Evolutionary conservation across 1,284 basidiomycete genomes (phyloP), one percentile per base, ranked within the genome.

Genomic region (Xerocomus nothofagi): DNA sequence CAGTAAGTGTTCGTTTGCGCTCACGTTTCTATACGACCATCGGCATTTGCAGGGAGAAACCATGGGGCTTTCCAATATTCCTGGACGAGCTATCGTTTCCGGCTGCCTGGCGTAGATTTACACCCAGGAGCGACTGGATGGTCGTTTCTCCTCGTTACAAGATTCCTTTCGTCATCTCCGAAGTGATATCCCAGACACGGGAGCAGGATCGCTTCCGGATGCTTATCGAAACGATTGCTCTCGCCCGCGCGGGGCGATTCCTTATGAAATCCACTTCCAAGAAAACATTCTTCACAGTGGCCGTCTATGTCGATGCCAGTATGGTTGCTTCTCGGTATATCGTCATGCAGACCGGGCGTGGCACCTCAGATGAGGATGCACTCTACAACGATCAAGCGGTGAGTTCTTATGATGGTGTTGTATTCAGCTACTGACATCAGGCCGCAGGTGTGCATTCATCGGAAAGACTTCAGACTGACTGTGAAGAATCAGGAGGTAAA

Each of bases 251-350:
- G 0, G 32, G 51, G 1, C 18, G 31, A 15, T 39, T 15, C 34
- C 26, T 52, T 9, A 4, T 56, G 4, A 0, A 8, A 14, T 23
- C 40, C 4, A 24, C 6, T 3, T 52, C 37, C 0, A 23, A 8
- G 11, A 14, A 17, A 11, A 20, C 2, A 0, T 48, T 54, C n/a
- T 49, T 54, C 7, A 8, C 54, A 0, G 30, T 39, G 2, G 44
- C 26, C 3, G n/a, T 54, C 29, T 44, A 50, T 26, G 15, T 44
- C 15, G 7, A 29, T 23, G 17, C 23, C 0, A 7, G 29, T 0
- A 54, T 55, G 40, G 10, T 32, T 8, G 31, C 24, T 3, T 43
- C 36, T 32, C 37, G 37, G 27, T 54, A 54, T n/a, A 53, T 48
- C 1, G 20, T 49, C 3, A 38, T 53, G 39, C 33, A 53, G 6